These are phyloP conservation scores for Tetrahymena thermophila DNA, from an alignment of 73 alveolate species.

Conservation along the genomic window DNA sequence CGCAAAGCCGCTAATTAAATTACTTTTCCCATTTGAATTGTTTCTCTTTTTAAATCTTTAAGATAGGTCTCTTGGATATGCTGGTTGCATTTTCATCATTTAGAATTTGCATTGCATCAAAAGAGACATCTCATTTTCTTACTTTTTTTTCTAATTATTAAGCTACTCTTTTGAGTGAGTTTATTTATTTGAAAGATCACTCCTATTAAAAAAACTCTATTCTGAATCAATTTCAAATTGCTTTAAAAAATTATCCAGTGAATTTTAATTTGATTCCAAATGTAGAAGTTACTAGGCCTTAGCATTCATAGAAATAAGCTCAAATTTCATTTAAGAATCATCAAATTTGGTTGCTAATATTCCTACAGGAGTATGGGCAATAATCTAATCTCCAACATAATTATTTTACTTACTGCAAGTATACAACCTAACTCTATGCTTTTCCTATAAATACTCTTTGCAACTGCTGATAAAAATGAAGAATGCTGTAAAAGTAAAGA, in stretches of 20 bases:
- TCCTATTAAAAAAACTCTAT: neutral
- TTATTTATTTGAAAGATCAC: neutral
- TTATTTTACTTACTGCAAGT: neutral
- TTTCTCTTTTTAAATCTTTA: neutral
- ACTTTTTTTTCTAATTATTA: neutral
- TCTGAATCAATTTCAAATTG: neutral
- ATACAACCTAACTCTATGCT: neutral
- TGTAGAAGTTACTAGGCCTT: neutral
- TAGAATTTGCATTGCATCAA: neutral
- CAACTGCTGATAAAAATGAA: neutral
- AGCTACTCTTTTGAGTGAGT: neutral
- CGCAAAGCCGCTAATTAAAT: neutral
- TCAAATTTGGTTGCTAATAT: neutral
- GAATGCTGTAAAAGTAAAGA: neutral
- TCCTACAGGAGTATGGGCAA: neutral
- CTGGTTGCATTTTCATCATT: neutral
- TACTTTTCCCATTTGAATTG: neutral
- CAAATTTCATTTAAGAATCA: neutral
- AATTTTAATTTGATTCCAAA: neutral
- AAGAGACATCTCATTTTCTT: neutral
- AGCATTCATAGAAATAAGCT: neutral
- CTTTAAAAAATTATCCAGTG: neutral
- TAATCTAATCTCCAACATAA: neutral
- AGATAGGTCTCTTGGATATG: neutral
- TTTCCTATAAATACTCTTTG: neutral